Base-by-base conservation (phyloP, 495 filamentous ascomycete species). In the Pyronema domesticum region DNA sequence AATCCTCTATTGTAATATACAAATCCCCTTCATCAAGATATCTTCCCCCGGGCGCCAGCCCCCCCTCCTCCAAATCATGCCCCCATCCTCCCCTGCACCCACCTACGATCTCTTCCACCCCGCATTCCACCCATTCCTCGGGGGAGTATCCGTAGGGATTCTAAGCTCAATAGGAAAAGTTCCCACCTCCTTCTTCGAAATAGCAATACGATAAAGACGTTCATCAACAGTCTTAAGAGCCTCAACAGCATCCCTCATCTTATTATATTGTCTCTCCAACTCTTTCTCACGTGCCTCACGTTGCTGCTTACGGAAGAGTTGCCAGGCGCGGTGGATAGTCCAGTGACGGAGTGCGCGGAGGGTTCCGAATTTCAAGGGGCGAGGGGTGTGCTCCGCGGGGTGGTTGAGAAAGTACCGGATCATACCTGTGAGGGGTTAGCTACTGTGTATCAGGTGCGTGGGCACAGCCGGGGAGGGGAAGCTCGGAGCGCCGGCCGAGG, bases 311-410 rank as follows among this genome's bases (percentile, higher is more conserved):
- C 74, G 71, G 70, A 78, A 74, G 44, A 85, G 70, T 56, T 83
- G 72, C 83, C 86, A 95, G 17, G 89, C 91, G 60, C 91, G 87
- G 72, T 96, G 89, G 73, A 99, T 96, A 51, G 91, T 95, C 91
- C 93, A 99, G 73, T 99, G 91, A 19, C 91, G 84, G 59, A 96
- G 81, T 71, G 78, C 76, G 53, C 91, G 83, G 71, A 82, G 83
- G 18, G 63, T 63, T 14, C 63, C 59, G 40, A 66, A 66, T 11
- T 58, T 60, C n/a, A 66, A 57, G 7, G 63, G 62, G 7, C 63
- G 63, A 0, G 63, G 63, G 3, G 63, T 66, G 39, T 55, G 56
- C 39, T 23, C 23, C 17, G 52, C 46, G 0, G 63, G 63, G 46
- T 66, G 63, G 45, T 58, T 51, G 43, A 66, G 63, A 23, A 63